phyloP scores from a whole-genome alignment of 83 land plant species.

The Thuja plicata region DNA sequence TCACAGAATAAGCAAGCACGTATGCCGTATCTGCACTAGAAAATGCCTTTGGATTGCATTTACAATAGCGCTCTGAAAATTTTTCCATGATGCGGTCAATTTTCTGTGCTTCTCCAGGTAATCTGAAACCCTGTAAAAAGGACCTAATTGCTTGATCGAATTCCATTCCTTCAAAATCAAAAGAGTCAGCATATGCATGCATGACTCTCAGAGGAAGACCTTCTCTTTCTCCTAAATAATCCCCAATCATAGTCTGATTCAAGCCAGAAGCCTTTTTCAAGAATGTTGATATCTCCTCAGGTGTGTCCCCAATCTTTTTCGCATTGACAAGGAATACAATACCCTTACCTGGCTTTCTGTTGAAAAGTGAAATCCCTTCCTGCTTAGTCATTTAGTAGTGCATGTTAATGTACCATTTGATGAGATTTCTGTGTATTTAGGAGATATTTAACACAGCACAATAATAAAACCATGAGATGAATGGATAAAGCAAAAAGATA shows the following conservation, averaged over 20 bases:
- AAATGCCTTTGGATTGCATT: conserved; percentile 88
- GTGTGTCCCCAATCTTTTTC: conserved; percentile 69
- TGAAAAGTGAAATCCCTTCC: conserved; percentile 95
- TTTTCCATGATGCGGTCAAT: conserved; percentile 98
- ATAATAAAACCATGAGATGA: neutral
- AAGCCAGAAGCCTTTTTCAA: conserved; percentile 55
- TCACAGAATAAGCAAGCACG: conserved; percentile 92
- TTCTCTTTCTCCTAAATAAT: conserved; percentile 92
- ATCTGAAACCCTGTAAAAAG: conserved; percentile 83
- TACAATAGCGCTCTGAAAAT: conserved; percentile 95
- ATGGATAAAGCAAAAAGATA: neutral
- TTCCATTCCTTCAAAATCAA: conserved; percentile 85
- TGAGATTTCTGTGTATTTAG: neutral
- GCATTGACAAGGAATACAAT: conserved; percentile 72
- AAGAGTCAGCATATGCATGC: conserved; percentile 95
- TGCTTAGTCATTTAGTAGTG: conserved; percentile 38
- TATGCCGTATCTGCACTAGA: conserved; percentile 92
- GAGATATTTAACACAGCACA: neutral
- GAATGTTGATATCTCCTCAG: conserved; percentile 70
- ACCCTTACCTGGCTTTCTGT: conserved; percentile 87
- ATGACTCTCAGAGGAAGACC: conserved; percentile 84
- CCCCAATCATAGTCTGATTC: conserved; percentile 81
- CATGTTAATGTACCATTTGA: neutral
- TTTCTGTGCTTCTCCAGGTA: conserved; percentile 98
- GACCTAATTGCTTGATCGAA: conserved; percentile 90